Evolutionary conservation across 352 stramenopile genomes (phyloP), one percentile per base, ranked within the genome.

Genomic region (Pythium aristosporum): DNA sequence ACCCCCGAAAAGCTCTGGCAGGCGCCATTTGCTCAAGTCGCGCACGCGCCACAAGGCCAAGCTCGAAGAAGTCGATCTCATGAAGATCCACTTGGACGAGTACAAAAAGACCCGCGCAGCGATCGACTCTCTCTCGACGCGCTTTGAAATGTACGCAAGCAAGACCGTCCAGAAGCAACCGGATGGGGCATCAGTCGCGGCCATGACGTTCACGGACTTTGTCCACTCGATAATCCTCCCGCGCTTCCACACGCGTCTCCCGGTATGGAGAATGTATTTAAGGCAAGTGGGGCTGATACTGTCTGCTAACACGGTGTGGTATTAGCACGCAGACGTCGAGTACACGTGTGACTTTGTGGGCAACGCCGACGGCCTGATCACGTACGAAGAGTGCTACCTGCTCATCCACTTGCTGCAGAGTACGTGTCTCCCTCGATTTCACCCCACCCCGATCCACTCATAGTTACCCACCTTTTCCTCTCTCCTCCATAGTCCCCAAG

Each of bases 181-280:
- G 0, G 65, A 58, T 8, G 71, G 68, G 11, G 66, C 68, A 44
- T 44, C 52, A 9, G 69, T 65, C 21, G 73, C 73, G 34, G 75
- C 62, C 50, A 92, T 93, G 85, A 93, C 69, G n/a, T 91, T 89
- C 65, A 92, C 85, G 16, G 77, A 91, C 71, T 93, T 93, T 57
- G 50, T 93, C 50, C 81, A 91, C 60, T 89, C 85, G 53, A 72
- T 91, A 39, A 76, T 89, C 28, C 68, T 93, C 12, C 79, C 81
- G 15, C 82, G 83, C 62, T 92, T 92, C 69, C 82, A 82, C 65
- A 68, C 84, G 28, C 72, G 76, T 30, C 44, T 70, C 8, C 82
- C 82, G 34, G 82, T 92, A 50, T 3, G 52, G 13, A 37, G 49
- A 13, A 20, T 66, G 20, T 48, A 30, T 12, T 20, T 28, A 28